phyloP scores from a whole-genome alignment of 2,329 filamentous ascomycete genomes.

The Aspergillus melleus region DNA sequence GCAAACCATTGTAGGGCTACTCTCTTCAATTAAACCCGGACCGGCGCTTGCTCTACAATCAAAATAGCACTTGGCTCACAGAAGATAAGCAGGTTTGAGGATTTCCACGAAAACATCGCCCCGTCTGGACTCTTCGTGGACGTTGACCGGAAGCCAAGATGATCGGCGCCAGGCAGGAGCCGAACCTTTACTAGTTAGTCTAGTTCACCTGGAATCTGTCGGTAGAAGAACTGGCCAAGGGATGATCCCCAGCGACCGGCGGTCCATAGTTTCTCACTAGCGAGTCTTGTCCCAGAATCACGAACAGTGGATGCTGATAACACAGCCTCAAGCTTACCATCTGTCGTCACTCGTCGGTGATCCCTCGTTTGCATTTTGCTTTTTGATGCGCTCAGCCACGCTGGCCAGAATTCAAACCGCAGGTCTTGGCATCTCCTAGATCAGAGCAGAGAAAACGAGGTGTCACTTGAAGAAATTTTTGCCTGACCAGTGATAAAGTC shows the following conservation, averaged over 20 bases:
- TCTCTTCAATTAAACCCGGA: background rate
- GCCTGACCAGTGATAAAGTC: background rate
- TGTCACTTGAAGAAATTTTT: background rate
- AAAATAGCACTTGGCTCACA: too few species aligned
- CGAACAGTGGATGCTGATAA: background rate
- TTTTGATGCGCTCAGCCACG: background rate
- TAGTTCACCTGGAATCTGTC: constrained; percentile 3
- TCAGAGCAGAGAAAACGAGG: background rate
- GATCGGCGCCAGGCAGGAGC: constrained; percentile 16
- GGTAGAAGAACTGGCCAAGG: constrained; percentile 15
- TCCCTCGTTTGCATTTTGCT: background rate
- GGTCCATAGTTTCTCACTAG: constrained; percentile 12
- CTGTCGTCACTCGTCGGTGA: constrained; percentile 4
- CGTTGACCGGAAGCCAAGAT: background rate
- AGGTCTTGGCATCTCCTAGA: background rate
- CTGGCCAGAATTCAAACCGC: background rate
- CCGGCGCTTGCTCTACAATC: background rate
- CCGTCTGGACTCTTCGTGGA: background rate
- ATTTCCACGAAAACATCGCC: too few species aligned
- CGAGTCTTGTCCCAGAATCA: constrained; percentile 9
- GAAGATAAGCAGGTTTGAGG: too few species aligned
- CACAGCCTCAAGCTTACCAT: constrained; percentile 19
- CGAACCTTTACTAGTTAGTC: constrained; percentile 9
- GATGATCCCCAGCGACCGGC: constrained; percentile 12
- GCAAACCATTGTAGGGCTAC: background rate